Conservation (phyloP, 306 rosid species). For the Styphnolobium japonicum region DNA sequence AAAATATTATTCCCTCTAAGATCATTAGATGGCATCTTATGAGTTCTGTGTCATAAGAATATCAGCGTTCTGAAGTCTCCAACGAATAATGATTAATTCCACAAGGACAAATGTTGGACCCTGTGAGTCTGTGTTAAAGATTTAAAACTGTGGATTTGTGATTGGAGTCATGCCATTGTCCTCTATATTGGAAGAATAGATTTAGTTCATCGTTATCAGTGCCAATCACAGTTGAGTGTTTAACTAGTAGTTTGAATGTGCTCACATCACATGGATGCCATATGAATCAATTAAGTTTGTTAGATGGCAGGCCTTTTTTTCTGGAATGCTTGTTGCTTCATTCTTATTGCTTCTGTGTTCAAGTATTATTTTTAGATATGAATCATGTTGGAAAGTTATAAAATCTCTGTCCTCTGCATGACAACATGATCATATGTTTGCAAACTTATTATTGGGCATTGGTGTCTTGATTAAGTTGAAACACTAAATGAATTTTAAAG, state of each 20-base stretch:
- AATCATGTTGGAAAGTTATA: background rate
- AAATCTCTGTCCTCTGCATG: background rate
- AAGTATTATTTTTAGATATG: background rate
- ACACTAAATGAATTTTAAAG: background rate
- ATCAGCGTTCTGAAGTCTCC: background rate
- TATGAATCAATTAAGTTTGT: background rate
- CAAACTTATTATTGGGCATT: background rate
- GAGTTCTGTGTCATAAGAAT: background rate
- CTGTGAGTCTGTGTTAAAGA: background rate
- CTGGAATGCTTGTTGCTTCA: slow-evolving; percentile 3
- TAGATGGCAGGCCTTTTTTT: background rate
- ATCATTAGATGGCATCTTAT: background rate
- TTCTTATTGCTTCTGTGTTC: background rate
- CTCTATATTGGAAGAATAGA: background rate
- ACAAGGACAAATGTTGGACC: background rate
- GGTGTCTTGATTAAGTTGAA: background rate
- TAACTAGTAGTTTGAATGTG: background rate
- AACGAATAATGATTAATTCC: background rate
- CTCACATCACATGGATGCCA: background rate
- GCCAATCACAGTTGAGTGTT: background rate
- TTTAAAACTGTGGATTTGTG: background rate
- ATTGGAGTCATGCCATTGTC: background rate
- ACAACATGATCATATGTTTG: background rate
- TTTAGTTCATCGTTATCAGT: slow-evolving; percentile 1
- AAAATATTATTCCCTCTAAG: background rate